Evolutionary conservation across 2,329 filamentous ascomycete species (phyloP), one percentile per base, ranked within the genome.

Genomic region (Alternaria consortialis): DNA sequence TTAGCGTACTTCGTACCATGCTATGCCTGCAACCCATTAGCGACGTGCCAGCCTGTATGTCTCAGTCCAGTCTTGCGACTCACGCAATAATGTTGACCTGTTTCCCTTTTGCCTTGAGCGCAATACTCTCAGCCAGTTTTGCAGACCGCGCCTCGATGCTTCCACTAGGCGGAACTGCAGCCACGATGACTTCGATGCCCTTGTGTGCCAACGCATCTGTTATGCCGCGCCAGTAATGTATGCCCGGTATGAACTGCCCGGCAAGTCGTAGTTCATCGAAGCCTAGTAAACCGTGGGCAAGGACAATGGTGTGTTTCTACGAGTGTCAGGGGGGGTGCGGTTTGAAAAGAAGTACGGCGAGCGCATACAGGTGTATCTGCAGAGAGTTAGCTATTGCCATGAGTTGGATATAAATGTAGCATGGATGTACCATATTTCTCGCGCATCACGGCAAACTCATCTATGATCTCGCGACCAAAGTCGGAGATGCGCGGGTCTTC

Each of bases 141-240:
- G 80, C 79, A 2, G 86, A 87, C 37, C 87, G 80, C 48, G 80
- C 80, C 68, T 89, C 86, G 64, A 90, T 88, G 7, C 85, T 86
- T 1, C 83, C 86, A 12, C 84, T 87, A 1, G 87, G 81, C 5
- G 87, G 86, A 1, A 90, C 87, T 6, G 84, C 80, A 3, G 86
- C 85, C 7, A 85, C 87, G 48, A 89, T 85, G n/a, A 88, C 87
- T 60, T 88, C 84, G 23, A 89, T 82, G 2, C 84, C 84, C 66
- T 86, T 86, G 34, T 82, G 79, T 4, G 80, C 79, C 27, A 89
- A 72, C 7, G 86, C 87, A 66, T 89, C 85, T 29, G 81, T 84
- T 36, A 90, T 89, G 1, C 87, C 87, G 44, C 87, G 83, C 87
- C 87, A 90, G 72, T 90, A 90, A 55, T 87, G 84, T 23, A 90